Evolutionary conservation across 129 eudicot genomes (phyloP), one percentile per base, ranked within the genome.

Genomic region (Sambucus nigra): DNA sequence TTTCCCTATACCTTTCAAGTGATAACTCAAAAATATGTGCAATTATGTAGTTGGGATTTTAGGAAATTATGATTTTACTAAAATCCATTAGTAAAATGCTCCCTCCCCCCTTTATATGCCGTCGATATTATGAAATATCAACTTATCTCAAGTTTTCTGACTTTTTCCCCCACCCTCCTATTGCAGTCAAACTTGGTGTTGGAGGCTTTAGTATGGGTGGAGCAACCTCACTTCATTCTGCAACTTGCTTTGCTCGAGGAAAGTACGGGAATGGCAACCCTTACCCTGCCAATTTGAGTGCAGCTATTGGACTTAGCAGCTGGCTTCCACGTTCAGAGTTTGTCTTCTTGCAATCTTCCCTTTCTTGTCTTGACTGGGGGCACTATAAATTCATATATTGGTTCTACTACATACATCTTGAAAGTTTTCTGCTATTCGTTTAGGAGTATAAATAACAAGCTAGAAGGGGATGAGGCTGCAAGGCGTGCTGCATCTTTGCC

Each of bases 171-270:
- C n/a, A n/a, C n/a, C n/a, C n/a, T n/a, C n/a, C 42, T 7, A 33
- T 2, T 5, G 61, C 75, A 85, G 95, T 85, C 61, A 85, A 81
- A 69, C 74, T 81, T 61, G 95, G 80, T 39, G 69, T 87, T 61
- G 96, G 96, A 69, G 96, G 94, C 60, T 87, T 87, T 66, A 87
- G 96, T 64, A 87, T 87, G 96, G 96, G 95, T 22, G 95, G 88
- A 55, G 95, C 95, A 73, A 48, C 85, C 22, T 64, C 95, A 52
- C 88, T 86, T 47, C 73, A 82, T 71, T 82, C 88, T 12, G 95
- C 88, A 47, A 70, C 67, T 35, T 86, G 95, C 62, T 86, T 82
- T 50, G 70, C 63, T 25, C 65, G 56, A 49, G 94, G 95, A 52
- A 86, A 78, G 51, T 82, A 69, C 28, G 82, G 61, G 55, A 82